Evolutionary conservation across 2,329 filamentous ascomycete species (phyloP).

Genomic region (Aspergillus pseudoglaucus): DNA sequence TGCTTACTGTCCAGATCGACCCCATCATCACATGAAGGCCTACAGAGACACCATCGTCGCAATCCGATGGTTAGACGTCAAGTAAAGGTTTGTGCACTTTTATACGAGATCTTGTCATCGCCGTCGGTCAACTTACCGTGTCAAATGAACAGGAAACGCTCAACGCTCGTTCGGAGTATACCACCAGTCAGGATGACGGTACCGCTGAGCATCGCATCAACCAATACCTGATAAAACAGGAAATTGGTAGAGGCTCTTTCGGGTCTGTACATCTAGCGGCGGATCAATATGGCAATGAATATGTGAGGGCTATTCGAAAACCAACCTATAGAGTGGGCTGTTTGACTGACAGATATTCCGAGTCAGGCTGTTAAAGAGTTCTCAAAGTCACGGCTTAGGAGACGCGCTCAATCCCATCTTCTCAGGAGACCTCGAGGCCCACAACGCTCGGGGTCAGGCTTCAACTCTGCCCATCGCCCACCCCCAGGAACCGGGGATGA

Average conservation of each 20-base stretch:
- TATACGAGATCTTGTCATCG: neutral
- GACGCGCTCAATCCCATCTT: slow-evolving; percentile 83
- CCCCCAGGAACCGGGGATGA: slow-evolving; percentile 46
- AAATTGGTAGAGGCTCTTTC: slow-evolving; percentile 95
- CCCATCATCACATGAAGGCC: slow-evolving; percentile 52
- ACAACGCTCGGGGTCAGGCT: slow-evolving; percentile 51
- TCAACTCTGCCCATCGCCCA: slow-evolving; percentile 57
- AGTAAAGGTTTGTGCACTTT: slow-evolving; percentile 50
- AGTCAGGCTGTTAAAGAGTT: slow-evolving; percentile 90
- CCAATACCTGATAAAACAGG: slow-evolving; percentile 87
- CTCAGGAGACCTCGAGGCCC: slow-evolving; percentile 57
- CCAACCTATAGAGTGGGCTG: neutral
- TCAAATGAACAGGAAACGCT: slow-evolving; percentile 66
- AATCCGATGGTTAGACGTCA: slow-evolving; percentile 53
- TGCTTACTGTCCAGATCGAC: slow-evolving; percentile 40
- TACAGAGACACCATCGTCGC: slow-evolving; percentile 59
- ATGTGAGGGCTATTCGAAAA: slow-evolving; percentile 53
- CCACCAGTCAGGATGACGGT: slow-evolving; percentile 76
- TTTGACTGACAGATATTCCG: neutral
- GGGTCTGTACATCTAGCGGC: slow-evolving; percentile 84
- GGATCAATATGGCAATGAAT: slow-evolving; percentile 89
- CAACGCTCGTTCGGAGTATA: slow-evolving; percentile 80
- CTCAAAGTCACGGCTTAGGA: slow-evolving; percentile 83
- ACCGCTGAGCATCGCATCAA: slow-evolving; percentile 80
- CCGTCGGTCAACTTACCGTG: slow-evolving; percentile 7